Percentiles rank a stretch among this genome's conserved stretches.
These are phyloP conservation scores for Zygotorulaspora sp. DNA, from an alignment of 805 yeast genomes.

Conservation along the genomic window DNA sequence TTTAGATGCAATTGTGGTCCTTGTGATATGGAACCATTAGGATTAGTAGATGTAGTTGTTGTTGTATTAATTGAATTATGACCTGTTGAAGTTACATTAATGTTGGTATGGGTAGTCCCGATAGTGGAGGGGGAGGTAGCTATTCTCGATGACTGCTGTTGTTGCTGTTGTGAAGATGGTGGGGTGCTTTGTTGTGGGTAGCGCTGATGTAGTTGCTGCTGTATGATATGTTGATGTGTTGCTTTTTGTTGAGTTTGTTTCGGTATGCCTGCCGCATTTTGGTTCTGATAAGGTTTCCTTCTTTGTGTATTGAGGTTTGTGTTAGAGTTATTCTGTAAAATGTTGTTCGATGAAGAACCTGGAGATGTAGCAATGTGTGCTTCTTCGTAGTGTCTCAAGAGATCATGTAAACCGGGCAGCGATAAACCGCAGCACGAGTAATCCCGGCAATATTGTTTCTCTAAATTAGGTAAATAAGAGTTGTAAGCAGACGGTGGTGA, in stretches of 20 bases:
- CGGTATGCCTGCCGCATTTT: slow-evolving; percentile 6
- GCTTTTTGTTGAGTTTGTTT: slow-evolving; percentile 16
- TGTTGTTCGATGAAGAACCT: slow-evolving; percentile 28
- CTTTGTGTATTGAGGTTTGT: slow-evolving; percentile 6
- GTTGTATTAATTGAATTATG: slow-evolving; percentile 9
- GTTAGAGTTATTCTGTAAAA: slow-evolving; percentile 9
- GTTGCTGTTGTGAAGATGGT: slow-evolving; percentile 10
- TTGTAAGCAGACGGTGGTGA: slow-evolving; percentile 65
- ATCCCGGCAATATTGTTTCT: slow-evolving; percentile 94
- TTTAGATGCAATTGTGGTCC: slow-evolving; percentile 24
- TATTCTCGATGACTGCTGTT: slow-evolving; percentile 13
- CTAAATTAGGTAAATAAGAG: slow-evolving; percentile 84
- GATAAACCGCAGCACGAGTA: slow-evolving; percentile 93
- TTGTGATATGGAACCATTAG: slow-evolving; percentile 6
- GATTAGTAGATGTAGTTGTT: slow-evolving; percentile 21
- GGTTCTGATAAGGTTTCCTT: slow-evolving; percentile 13
- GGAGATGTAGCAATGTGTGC: slow-evolving; percentile 73
- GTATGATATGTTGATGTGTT: slow-evolving; percentile 15
- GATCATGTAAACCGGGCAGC: slow-evolving; percentile 89
- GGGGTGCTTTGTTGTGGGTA: slow-evolving; percentile 6
- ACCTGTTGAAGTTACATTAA: slow-evolving; percentile 5
- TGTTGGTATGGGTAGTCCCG: slow-evolving; percentile 3
- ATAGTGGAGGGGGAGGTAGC: slow-evolving; percentile 10
- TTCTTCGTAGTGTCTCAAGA: slow-evolving; percentile 92
- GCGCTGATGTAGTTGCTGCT: slow-evolving; percentile 18